Percentiles rank a stretch among this genome's conserved stretches.
These are phyloP conservation scores for Sparassis latifolia DNA, from an alignment of 1,284 basidiomycete genomes.

Conservation along the genomic window DNA sequence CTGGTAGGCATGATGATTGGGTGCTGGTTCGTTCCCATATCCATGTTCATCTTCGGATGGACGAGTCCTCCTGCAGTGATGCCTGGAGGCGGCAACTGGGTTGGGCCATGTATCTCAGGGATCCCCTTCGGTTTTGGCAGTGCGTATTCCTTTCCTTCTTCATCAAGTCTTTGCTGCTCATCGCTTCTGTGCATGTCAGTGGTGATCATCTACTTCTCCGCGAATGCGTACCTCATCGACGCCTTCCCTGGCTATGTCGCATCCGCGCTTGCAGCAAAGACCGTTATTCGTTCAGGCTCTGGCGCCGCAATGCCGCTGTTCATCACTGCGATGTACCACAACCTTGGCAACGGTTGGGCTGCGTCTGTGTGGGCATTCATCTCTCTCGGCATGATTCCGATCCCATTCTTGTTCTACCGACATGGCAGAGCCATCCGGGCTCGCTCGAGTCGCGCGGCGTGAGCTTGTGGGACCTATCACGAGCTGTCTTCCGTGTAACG, in stretches of 20 bases:
- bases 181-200: constrained; percentile 5
- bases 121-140: constrained; percentile 46
- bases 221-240: constrained; percentile 53
- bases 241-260: constrained; percentile 61
- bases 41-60: constrained; percentile 40
- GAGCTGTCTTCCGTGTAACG: too few species aligned
- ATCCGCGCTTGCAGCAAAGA: constrained; percentile 70
- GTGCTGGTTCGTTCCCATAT: constrained; percentile 41
- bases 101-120: constrained; percentile 39
- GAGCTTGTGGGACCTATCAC: too few species aligned
- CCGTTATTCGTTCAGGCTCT: constrained; percentile 55
- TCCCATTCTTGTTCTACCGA: constrained; percentile 19
- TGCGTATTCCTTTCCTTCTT: constrained; percentile 6
- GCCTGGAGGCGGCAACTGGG: constrained; percentile 31
- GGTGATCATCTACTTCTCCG: constrained; percentile 22
- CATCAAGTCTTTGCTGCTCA: not conserved
- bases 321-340: constrained; percentile 41
- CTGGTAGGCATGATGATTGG: constrained; percentile 40
- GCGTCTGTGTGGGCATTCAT: constrained; percentile 36
- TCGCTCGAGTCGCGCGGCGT: constrained; percentile 14
- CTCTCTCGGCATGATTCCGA: constrained; percentile 28
- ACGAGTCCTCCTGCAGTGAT: constrained; percentile 24
- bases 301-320: constrained; percentile 71
- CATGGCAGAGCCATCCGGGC: constrained; percentile 17
- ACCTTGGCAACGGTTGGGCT: constrained; percentile 49